Evolutionary conservation across 352 stramenopile species (phyloP), one percentile per base, ranked within the genome.

Genomic region (Pythium diclinum): DNA sequence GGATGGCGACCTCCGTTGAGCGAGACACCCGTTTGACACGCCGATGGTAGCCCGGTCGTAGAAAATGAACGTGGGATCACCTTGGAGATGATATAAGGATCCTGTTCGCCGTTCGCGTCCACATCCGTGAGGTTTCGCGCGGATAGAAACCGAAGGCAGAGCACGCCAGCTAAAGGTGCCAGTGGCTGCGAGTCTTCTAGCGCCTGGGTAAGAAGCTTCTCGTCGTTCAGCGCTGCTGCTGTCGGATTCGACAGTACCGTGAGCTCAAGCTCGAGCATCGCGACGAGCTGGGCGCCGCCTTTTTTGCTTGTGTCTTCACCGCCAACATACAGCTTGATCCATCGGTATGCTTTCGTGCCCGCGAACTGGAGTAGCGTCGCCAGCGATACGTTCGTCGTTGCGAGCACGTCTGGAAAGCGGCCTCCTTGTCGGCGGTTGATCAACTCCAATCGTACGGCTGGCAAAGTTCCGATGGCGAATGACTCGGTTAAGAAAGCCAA

Each of bases 1-100:
- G 78, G 78, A 71, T 87, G 78, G 9, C 74, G 67, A 14, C 75
- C 78, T 3, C 75, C 73, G 51, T 87, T 80, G 6, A 87, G 49
- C 13, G 75, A 84, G 4, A 87, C 69, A 13, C 59, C 66, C 6
- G 71, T 84, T n/a, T 78, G 69, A n/a, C 77, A 78, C 3, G 46
- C 40, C 32, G 36, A 72, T 3, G 10, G 23, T 10, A 76, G 13
- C 14, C 48, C 40, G 4, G 19, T 19, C 1, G 55, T 46, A 2
- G 65, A 59, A 33, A 58, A 71, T 0, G 56, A 65, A 1, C 59
- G 38, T 5, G 75, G 73, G 19, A 61, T 36, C 11, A 75, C 28
- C 34, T 73, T 69, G 5, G 59, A 54, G 11, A 80, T 62, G 3
- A 83, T 60, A 34, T 84, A 86, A 16, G 78, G 78, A 34, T 86